phyloP scores from a whole-genome alignment of 1,284 basidiomycete species.

The Cystobasidium slooffiae region DNA sequence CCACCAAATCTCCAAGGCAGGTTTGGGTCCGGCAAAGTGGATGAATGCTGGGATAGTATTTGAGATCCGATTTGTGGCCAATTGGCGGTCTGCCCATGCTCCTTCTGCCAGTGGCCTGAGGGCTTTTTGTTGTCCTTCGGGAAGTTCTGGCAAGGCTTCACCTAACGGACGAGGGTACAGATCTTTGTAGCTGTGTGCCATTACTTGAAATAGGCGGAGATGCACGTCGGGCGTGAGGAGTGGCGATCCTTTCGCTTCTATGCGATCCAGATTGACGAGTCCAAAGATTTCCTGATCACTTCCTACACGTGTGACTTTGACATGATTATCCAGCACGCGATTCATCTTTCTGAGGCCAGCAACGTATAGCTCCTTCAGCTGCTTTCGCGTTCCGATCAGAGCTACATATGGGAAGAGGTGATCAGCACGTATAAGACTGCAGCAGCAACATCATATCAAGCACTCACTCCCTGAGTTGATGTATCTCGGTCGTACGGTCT shows the following conservation, averaged over 20 bases:
- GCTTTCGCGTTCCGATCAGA: conserved; percentile 7
- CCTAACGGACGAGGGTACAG: conserved; percentile 13
- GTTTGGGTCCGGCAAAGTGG: conserved; percentile 29
- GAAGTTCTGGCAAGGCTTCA: conserved; percentile 1
- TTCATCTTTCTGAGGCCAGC: conserved; percentile 22
- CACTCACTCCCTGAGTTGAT: conserved; percentile 26
- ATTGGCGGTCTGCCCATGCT: conserved; percentile 13
- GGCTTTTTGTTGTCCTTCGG: conserved; percentile 2
- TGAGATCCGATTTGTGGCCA: conserved; percentile 29
- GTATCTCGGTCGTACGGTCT: conserved; percentile 27
- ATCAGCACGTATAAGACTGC: neutral
- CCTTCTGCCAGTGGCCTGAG: conserved; percentile 1
- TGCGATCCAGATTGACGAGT: conserved; percentile 26
- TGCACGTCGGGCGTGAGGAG: conserved; percentile 23
- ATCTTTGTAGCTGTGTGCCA: conserved; percentile 32
- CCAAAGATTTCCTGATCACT: conserved; percentile 39
- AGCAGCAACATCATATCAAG: too few species aligned
- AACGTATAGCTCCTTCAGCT: conserved; percentile 1
- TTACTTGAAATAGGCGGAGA: conserved; percentile 28
- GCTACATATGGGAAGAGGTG: neutral
- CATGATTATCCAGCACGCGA: neutral
- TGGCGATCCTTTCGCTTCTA: neutral
- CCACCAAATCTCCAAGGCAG: conserved; percentile 27
- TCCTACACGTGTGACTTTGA: conserved; percentile 25
- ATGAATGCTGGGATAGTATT: conserved; percentile 23